A percentile compares a stretch with the other conserved stretches of the same genome.
Evolutionary conservation across 2,329 filamentous ascomycete genomes (phyloP).

Genomic region (Clonostachys byssicola): DNA sequence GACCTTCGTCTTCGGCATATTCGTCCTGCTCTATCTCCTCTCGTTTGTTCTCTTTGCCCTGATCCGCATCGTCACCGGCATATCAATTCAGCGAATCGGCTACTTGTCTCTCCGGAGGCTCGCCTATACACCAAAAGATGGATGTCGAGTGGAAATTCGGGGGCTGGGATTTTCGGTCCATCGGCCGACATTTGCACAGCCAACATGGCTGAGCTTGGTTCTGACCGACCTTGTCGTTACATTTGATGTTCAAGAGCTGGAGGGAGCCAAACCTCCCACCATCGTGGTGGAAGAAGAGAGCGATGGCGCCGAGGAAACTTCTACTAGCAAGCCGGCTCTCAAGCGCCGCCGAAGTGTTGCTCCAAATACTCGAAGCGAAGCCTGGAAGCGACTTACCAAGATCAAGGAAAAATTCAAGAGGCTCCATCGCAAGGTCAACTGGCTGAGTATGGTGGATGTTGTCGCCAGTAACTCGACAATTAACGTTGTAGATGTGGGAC

Average conservation of each 20-base stretch:
- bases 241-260: constrained; percentile 68
- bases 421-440: constrained; percentile 81
- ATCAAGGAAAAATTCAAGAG: constrained; percentile 83
- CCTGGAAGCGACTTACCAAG: constrained; percentile 75
- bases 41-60: constrained; percentile 94
- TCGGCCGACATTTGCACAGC: constrained; percentile 92
- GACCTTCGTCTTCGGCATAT: constrained; percentile 80
- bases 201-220: constrained; percentile 91
- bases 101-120: constrained; percentile 89
- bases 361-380: constrained; percentile 53
- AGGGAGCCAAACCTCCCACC: constrained; percentile 34
- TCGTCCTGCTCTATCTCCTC: constrained; percentile 82
- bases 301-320: neutral
- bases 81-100: constrained; percentile 93
- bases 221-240: constrained; percentile 82
- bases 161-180: constrained; percentile 86
- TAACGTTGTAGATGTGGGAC: constrained; percentile 76
- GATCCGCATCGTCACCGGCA: constrained; percentile 83
- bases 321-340: constrained; percentile 3
- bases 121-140: constrained; percentile 84
- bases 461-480: constrained; percentile 77
- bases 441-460: constrained; percentile 85
- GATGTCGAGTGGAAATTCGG: constrained; percentile 83
- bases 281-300: constrained; percentile 13
- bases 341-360: constrained; percentile 11